Base-by-base conservation (phyloP, 164 flowering plant genomes). In the Taxillus chinensis region DNA sequence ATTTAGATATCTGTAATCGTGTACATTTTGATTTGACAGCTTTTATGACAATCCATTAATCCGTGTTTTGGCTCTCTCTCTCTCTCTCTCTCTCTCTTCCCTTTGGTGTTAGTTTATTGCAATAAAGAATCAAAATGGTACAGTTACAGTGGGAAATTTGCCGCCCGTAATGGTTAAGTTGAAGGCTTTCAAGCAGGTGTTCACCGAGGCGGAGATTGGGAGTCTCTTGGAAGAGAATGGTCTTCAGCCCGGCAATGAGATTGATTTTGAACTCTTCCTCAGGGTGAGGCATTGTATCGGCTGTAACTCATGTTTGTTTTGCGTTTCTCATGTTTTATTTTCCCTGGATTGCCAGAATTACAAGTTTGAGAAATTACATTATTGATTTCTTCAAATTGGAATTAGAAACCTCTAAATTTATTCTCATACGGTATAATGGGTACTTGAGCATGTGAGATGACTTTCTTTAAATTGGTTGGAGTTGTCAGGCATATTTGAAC, bases 201-300 rank as follows among this genome's bases (percentile, higher is more conserved):
- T 78, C 38, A 77, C 48, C 2, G 90, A 85, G 77, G 82, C 87
- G 39, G 90, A 92, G 71, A 84, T 89, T 46, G 63, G 55, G 45
- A 67, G 37, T 9, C 71, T 78, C 14, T 73, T 92, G 72, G 69
- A 70, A 2, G 90, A 83, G 56, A 76, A 77, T 0, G 69, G 62
- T 66, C 61, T 83, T 63, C 78, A 80, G 60, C 61, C 72, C 67
- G 67, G 65, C 45, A 62, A 66, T 41, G 95, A 86, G 75, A 71
- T 87, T 49, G 95, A 87, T 68, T 92, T 92, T 40, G 96, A 92
- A 75, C 64, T 76, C 13, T 92, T 87, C 63, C 89, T 92, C 40
- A 75, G 77, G 82, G 98, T 87, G 62, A 78, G 83, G 63, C 39
- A 15, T 3, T 55, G 39, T 27, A 27, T 27, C 27, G 0, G 27